Evolutionary conservation across 495 filamentous ascomycete genomes (phyloP), one percentile per base, ranked within the genome.

Genomic region (Penicillium psychrofluorescens): DNA sequence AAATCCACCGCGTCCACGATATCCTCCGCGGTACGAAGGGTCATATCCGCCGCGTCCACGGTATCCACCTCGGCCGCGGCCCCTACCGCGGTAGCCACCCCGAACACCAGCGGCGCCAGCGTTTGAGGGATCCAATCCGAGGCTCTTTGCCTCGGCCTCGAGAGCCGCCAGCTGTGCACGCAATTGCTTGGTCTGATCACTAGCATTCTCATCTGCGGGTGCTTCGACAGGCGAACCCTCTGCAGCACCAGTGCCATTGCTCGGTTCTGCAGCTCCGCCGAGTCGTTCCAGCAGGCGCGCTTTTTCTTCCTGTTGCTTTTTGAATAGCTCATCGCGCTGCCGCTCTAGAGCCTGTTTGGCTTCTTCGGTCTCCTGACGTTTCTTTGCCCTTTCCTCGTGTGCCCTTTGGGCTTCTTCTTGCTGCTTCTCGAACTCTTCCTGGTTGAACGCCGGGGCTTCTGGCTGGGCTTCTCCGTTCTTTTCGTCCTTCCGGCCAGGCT

Each of bases 361-460:
- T 35, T 75, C 77, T 51, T 90, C 85, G 2, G 85, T 72, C 46
- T 89, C 88, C 51, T 83, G 74, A 41, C 83, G 78, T 61, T 86
- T 86, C 53, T 77, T 75, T 53, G 73, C 64, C 52, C 86, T 88
- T 51, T 88, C 87, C 44, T 95, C 32, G 44, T 90, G 72, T 0
- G 72, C 67, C 55, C 77, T 86, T 48, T 97, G 91, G 5, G 80
- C 85, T 57, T 90, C 88, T 53, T 80, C 73, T 55, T 95, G 88
- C 55, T 81, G 81, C 38, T 70, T 78, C 40, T 79, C 61, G 44
- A 97, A 85, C 45, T 92, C 85, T 45, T 86, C 88, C 51, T 80
- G 71, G 53, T 97, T 83, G 41, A 95, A 79, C 37, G 78, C 68
- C 15, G 50, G 51, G 15, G 56, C 35, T 27, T 57, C 56, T 11